Conservation (phyloP, 1,139 yeast genomes). For the Yamadazyma dushanensis region DNA sequence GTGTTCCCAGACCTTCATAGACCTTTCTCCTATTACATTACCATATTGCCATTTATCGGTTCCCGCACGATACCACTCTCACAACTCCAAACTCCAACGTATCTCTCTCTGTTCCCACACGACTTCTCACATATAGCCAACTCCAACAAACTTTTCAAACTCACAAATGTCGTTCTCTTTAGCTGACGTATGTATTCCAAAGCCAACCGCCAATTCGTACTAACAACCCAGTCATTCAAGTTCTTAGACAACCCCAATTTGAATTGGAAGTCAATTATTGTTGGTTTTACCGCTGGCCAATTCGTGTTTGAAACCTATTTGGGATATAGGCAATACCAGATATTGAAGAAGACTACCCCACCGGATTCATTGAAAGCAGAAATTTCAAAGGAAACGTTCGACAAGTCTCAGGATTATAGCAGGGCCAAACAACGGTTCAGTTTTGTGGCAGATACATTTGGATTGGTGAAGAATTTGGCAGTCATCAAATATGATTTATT, state of each 20-base stretch:
- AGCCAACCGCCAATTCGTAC: too few relatives aligned
- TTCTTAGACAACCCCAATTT: slow-evolving; percentile 50
- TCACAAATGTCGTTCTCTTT: slow-evolving; percentile 14
- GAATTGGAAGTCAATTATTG: slow-evolving; percentile 75
- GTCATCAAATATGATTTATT: slow-evolving; percentile 61
- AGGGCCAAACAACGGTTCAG: slow-evolving; percentile 79
- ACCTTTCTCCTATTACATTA: background rate
- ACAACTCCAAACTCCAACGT: too few relatives aligned
- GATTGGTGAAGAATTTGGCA: slow-evolving; percentile 56
- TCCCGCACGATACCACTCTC: too few relatives aligned
- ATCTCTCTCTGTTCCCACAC: too few relatives aligned
- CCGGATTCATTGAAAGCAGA: slow-evolving; percentile 68
- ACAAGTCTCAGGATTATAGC: slow-evolving; percentile 77
- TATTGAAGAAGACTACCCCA: slow-evolving; percentile 52
- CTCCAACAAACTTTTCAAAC: background rate
- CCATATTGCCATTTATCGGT: too few relatives aligned
- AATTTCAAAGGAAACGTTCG: slow-evolving; percentile 70
- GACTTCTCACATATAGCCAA: background rate
- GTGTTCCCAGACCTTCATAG: background rate
- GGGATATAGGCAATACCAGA: slow-evolving; percentile 73
- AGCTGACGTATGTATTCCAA: slow-evolving; percentile 15
- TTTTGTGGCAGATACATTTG: slow-evolving; percentile 52
- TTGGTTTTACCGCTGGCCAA: slow-evolving; percentile 77
- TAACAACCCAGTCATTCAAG: slow-evolving; percentile 24
- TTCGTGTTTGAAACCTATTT: slow-evolving; percentile 73